Percentiles rank a stretch among this genome's conserved stretches.
These are phyloP conservation scores for Biscogniauxia mediterranea DNA, from an alignment of 2,329 filamentous ascomycete species.

Conservation along the genomic window DNA sequence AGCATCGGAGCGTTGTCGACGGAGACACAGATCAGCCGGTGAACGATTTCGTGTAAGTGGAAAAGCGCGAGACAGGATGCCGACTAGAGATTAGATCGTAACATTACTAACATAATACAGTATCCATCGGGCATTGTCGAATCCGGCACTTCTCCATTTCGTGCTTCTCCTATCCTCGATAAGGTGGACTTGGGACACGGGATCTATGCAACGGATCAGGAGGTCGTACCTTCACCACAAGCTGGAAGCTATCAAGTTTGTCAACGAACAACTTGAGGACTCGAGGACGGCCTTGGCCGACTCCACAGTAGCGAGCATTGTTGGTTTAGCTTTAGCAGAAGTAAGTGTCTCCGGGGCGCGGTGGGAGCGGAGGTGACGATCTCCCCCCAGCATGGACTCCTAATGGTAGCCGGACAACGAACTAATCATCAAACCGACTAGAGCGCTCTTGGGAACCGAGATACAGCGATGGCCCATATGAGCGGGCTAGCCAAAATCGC, in stretches of 20 bases:
- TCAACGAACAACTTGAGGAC: conserved; percentile 25
- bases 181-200: conserved; percentile 26
- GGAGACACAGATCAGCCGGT: conserved; percentile 14
- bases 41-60: conserved; percentile 18
- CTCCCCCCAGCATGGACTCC: neutral
- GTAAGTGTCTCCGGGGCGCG: conserved; percentile 7
- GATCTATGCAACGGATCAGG: conserved; percentile 24
- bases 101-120: conserved; percentile 5
- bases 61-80: neutral
- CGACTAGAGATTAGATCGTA: neutral
- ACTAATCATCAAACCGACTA: conserved; percentile 10
- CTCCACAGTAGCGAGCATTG: conserved; percentile 23
- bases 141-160: conserved; percentile 22
- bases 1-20: conserved; percentile 22
- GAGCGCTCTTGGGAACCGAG: conserved; percentile 23
- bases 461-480: conserved; percentile 24
- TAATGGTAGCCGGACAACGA: neutral
- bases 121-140: conserved; percentile 21
- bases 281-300: conserved; percentile 16
- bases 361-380: neutral
- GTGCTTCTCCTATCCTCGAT: conserved; percentile 23
- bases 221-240: conserved; percentile 25
- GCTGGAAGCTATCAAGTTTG: conserved; percentile 25
- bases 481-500: conserved; percentile 20
- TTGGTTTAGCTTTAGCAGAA: conserved; percentile 22